These are phyloP conservation scores for Bullera alba DNA, from an alignment of 768 basidiomycete species.

Conservation along the genomic window DNA sequence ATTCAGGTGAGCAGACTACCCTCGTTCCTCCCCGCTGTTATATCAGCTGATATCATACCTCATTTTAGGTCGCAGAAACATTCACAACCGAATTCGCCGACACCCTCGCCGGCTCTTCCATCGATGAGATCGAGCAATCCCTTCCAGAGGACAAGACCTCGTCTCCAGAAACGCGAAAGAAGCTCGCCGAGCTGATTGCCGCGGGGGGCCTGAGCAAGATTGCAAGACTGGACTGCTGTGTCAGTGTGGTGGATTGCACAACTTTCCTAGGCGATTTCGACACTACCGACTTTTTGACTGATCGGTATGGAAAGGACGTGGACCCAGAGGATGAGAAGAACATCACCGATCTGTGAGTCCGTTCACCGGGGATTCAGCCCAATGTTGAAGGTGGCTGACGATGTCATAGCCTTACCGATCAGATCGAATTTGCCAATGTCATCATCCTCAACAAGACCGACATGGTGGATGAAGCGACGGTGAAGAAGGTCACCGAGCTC, in stretches of 20 bases:
- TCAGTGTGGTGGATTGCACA: constrained; percentile 40
- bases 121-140: constrained; percentile 26
- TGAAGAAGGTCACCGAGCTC: constrained; percentile 28
- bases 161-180: constrained; percentile 10
- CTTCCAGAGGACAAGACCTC: constrained; percentile 10
- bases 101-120: constrained; percentile 12
- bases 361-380: not conserved
- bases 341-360: constrained; percentile 31
- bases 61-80: constrained; percentile 41
- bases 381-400: not conserved
- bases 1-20: constrained; percentile 19
- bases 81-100: constrained; percentile 42
- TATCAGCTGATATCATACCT: not conserved
- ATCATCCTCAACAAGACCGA: constrained; percentile 45
- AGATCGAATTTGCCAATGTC: constrained; percentile 46
- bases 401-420: constrained; percentile 34
- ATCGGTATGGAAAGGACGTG: constrained; percentile 37
- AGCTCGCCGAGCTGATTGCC: constrained; percentile 37
- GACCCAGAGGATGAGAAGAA: constrained; percentile 45
- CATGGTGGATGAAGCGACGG: constrained; percentile 15
- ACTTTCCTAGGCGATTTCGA: constrained; percentile 39
- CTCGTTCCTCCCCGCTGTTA: not conserved
- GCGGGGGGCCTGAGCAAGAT: constrained; percentile 39
- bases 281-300: constrained; percentile 44
- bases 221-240: constrained; percentile 41